phyloP scores from a whole-genome alignment of 2,329 filamentous ascomycete genomes.

The Intubia oerlemansii region DNA sequence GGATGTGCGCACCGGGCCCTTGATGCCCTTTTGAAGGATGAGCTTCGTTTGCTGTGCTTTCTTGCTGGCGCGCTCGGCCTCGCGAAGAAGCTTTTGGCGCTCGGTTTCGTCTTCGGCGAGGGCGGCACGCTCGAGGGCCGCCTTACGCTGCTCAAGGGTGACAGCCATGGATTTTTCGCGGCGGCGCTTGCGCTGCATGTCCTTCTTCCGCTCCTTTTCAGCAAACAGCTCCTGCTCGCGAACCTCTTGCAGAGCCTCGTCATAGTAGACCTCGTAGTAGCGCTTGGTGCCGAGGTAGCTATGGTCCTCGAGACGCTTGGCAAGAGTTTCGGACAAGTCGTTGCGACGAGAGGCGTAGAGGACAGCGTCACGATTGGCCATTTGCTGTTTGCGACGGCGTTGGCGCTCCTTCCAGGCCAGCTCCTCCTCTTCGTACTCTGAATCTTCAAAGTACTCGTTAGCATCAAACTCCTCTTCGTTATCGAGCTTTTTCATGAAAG shows the following conservation, averaged over 20 bases:
- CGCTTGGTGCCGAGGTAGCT: slow-evolving; percentile 51
- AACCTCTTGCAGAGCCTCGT: slow-evolving; percentile 66
- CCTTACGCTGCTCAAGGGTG: slow-evolving; percentile 76
- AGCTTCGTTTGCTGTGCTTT: slow-evolving; percentile 83
- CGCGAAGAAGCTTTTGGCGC: slow-evolving; percentile 56
- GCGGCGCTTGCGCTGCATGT: slow-evolving; percentile 94
- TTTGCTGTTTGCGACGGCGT: slow-evolving; percentile 47
- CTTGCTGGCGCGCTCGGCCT: slow-evolving; percentile 77
- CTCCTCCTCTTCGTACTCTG: slow-evolving; percentile 22
- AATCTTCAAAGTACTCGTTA: slow-evolving; percentile 17
- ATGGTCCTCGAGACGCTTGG: slow-evolving; percentile 43
- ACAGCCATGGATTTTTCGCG: slow-evolving; percentile 92
- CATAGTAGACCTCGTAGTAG: slow-evolving; percentile 57
- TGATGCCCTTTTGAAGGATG: slow-evolving; percentile 70
- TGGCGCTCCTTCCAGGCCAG: slow-evolving; percentile 29
- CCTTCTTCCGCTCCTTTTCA: slow-evolving; percentile 98
- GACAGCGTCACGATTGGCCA: slow-evolving; percentile 33
- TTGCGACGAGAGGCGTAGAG: slow-evolving; percentile 40
- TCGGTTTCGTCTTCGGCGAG: slow-evolving; percentile 67
- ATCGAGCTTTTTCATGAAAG: slow-evolving; percentile 30
- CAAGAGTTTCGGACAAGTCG: slow-evolving; percentile 37
- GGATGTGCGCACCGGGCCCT: slow-evolving; percentile 46
- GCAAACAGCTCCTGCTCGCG: slow-evolving; percentile 76
- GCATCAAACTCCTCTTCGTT: slow-evolving; percentile 10
- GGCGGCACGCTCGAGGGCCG: slow-evolving; percentile 56